Conservation (phyloP, 148 eudicot species). For the Arbutus unedo region DNA sequence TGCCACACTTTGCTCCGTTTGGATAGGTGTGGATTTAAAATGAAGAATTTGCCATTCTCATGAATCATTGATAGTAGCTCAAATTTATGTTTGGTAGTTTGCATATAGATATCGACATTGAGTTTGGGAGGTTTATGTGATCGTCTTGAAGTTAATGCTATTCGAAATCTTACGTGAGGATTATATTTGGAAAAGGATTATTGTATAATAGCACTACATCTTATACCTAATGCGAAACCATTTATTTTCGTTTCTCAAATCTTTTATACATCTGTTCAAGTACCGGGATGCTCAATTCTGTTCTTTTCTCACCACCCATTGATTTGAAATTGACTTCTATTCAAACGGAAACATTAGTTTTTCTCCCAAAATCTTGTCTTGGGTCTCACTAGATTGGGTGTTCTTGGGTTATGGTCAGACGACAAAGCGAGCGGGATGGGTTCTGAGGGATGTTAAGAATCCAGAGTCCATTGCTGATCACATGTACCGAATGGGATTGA, state of each 20-base stretch:
- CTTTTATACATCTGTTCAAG: too few relatives aligned
- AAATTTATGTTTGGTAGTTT: neutral
- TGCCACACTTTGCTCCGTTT: neutral
- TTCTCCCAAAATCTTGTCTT: too few relatives aligned
- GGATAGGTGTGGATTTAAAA: neutral
- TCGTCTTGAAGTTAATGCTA: neutral
- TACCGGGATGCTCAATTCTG: neutral
- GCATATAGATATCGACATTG: neutral
- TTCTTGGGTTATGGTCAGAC: slow-evolving; percentile 37
- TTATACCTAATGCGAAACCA: neutral
- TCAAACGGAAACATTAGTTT: neutral
- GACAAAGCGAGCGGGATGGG: slow-evolving; percentile 95
- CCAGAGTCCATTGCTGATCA: slow-evolving; percentile 97
- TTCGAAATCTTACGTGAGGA: neutral
- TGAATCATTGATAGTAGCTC: neutral
- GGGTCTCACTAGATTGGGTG: neutral
- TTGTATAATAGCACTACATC: neutral
- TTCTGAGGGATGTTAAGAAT: slow-evolving; percentile 49
- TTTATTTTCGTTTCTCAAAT: neutral
- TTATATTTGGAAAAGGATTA: neutral
- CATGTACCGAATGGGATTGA: slow-evolving; percentile 94
- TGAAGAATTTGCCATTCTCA: neutral
- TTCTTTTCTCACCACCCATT: neutral
- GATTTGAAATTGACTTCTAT: neutral
- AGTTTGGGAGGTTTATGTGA: neutral